Conservation (phyloP, 768 basidiomycete species). For the Trametes punicea region DNA sequence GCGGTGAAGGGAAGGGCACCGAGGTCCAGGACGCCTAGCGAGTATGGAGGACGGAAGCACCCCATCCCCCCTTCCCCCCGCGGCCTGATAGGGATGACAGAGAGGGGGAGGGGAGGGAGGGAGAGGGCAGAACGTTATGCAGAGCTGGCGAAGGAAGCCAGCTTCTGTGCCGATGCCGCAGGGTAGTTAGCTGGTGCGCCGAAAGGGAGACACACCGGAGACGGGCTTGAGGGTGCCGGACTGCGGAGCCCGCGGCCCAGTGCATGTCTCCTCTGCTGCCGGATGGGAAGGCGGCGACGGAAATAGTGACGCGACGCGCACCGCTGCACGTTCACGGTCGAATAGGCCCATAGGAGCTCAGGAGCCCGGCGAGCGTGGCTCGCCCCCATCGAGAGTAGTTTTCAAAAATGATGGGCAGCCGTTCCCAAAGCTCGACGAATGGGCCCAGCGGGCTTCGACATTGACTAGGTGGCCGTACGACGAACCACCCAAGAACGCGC, state of each 20-base stretch:
- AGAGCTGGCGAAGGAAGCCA: background rate
- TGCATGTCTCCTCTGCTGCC: background rate
- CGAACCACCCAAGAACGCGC: too few species aligned
- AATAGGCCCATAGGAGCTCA: too few species aligned
- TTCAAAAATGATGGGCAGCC: too few species aligned
- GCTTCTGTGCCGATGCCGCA: background rate
- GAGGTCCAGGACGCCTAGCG: conserved; percentile 6
- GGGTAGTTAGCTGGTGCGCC: background rate
- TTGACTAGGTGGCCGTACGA: too few species aligned
- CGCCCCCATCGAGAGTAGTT: too few species aligned
- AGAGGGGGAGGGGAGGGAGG: background rate
- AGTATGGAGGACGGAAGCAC: background rate
- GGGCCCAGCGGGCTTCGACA: too few species aligned
- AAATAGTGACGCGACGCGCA: background rate
- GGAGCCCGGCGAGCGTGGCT: too few species aligned
- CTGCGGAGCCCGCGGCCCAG: background rate
- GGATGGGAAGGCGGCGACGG: background rate
- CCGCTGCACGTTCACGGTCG: background rate
- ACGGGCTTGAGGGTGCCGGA: background rate
- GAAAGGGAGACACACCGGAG: background rate
- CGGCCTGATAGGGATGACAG: too few species aligned
- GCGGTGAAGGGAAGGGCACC: too few species aligned
- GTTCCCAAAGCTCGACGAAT: too few species aligned
- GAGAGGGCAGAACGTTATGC: background rate
- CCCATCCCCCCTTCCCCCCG: too few species aligned